Base-by-base conservation (phyloP, 2,329 filamentous ascomycete species). In the Lachnellula hyalina region DNA sequence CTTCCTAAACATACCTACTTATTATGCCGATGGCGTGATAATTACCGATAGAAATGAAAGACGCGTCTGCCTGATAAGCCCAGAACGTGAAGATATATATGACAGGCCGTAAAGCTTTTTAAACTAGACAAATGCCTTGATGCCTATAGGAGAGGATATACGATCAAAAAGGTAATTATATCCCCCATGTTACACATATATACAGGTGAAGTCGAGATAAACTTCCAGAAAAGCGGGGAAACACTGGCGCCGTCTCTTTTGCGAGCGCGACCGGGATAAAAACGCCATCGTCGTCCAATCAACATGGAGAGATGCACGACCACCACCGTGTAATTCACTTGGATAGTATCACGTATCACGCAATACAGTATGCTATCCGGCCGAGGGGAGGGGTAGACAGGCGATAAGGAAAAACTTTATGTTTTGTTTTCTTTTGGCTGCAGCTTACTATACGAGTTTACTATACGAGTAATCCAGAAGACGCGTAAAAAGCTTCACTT, bases 251-350 rank as follows among this genome's bases (percentile, higher is more conserved):
- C 38, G 15, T 19, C 4, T 25, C 5, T 21, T 21, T 56, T 51
- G 54, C 54, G 54, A 51, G 48, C 47, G 15, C 46, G n/a, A 19
- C 48, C 38, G 41, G 55, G 55, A 54, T 52, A 34, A 50, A 58
- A 52, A 60, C 60, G 60, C 54, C 60, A 62, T 62, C 55, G 44
- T 38, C 21, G 32, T 23, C 59, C 60, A 62, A 62, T 62, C 28
- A 61, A n/a, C n/a, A 47, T 32, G 9, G 41, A 48, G n/a, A 46
- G 28, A 41, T 41, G 38, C 38, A 41, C 51, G 15, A 6, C 17
- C 23, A 47, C 12, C 17, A 47, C 25, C 25, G 25, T 25, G 25
- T 5, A 25, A 21, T 4, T 4, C 6, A 36, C 36, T 11, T n/a
- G 5, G 28, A 53, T 47, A 7, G 17, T n/a, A n/a, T 41, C 14